Evolutionary conservation across 306 rosid species (phyloP).

Genomic region (Pyrus betulifolia): DNA sequence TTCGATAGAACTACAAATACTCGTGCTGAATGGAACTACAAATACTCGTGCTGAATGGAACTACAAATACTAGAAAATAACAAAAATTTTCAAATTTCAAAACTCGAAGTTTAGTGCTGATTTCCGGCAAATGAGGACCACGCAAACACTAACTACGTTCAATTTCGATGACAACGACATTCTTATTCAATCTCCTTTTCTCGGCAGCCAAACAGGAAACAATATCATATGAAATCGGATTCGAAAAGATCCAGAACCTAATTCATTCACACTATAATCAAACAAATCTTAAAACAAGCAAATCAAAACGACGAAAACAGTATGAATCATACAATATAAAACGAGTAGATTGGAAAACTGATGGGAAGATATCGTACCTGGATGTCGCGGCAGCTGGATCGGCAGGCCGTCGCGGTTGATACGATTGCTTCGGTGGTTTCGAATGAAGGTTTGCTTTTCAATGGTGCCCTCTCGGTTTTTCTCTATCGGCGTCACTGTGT

Average conservation of each 20-base stretch:
- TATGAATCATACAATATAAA: background rate
- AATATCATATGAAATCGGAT: background rate
- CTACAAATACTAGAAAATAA: background rate
- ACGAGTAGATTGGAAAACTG: background rate
- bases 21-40: background rate
- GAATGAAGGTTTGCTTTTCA: background rate
- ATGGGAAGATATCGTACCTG: conserved; percentile 28
- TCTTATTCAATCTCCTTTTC: background rate
- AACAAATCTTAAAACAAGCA: background rate
- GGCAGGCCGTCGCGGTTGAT: conserved; percentile 12
- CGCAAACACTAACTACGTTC: background rate
- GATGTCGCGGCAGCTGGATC: conserved; percentile 11
- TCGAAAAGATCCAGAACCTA: background rate
- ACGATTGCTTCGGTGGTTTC: background rate
- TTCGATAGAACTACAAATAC: background rate
- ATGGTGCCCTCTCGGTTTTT: background rate
- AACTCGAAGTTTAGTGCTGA: background rate
- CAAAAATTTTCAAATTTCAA: background rate
- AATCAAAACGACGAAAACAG: background rate
- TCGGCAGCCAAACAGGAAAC: conserved; percentile 3
- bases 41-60: background rate
- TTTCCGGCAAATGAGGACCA: background rate
- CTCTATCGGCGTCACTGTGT: background rate
- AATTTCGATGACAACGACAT: background rate
- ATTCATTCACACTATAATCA: background rate